Base-by-base conservation (phyloP, 129 eudicot genomes). In the Silybum marianum region DNA sequence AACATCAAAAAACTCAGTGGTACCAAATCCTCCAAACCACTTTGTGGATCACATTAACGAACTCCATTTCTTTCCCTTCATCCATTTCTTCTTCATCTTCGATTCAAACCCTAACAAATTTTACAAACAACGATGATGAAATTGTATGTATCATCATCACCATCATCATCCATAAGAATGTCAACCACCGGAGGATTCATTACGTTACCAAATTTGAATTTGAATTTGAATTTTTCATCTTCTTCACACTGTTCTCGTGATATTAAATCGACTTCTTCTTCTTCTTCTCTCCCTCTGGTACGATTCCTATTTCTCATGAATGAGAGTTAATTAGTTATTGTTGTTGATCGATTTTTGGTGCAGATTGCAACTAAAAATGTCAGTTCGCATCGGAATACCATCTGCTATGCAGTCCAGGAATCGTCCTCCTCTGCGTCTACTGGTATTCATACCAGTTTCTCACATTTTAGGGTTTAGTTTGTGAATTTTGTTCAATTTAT, bases 321-420 rank as follows among this genome's bases (percentile, higher is more conserved):
- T 30, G 21, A 5, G 77, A 38, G 36, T 39, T 44, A 21, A 26
- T 54, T 0, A 23, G 63, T 72, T 72, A 51, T 69, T 25, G 72
- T 44, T 44, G 68, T 75, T 69, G 42, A 74, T 79, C 8, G 62
- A 69, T 6, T 24, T 72, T 34, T 77, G 40, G 73, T 76, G 66
- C 89, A 85, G 86, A 80, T 82, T 86, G 90, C 85, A 21, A 84
- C 81, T 71, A 90, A 83, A 76, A 10, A 62, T 66, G 86, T 78
- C 13, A 34, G 71, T 32, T 86, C 85, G 48, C 80, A 86, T 65
- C 62, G 88, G 76, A 84, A 26, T 60, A 25, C 86, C 6, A 83
- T 80, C 22, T 90, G 97, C 74, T 90, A 74, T 67, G 97, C 98
- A 63, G 88, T 89, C 54, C 93, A 89, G 85, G 97, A 94, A 75